These are phyloP conservation scores for Sphaerobolus stellatus DNA, from an alignment of 1,284 basidiomycete species.

Conservation along the genomic window DNA sequence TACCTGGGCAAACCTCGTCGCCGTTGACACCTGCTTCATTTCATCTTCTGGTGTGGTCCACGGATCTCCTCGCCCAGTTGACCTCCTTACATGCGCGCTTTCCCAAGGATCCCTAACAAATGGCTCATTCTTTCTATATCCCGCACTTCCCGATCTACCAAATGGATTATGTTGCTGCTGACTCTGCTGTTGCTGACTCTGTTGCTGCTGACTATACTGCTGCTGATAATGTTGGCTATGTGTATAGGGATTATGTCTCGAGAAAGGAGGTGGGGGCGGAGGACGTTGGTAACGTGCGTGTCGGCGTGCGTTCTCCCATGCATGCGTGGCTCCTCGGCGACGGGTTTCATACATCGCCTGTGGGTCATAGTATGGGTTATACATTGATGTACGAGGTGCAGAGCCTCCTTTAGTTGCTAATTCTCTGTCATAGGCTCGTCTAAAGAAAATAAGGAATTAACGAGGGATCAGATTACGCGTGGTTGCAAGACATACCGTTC, in stretches of 20 bases:
- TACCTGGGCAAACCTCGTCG: conserved; percentile 33
- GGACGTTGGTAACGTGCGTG: conserved; percentile 19
- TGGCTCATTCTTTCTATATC: too few relatives aligned
- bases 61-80: conserved; percentile 18
- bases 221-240: conserved; percentile 10
- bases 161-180: conserved; percentile 5
- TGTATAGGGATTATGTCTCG: conserved; percentile 15
- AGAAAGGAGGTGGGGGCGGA: conserved; percentile 17
- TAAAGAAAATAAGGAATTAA: conserved; percentile 12
- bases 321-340: conserved; percentile 39
- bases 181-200: background rate
- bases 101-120: conserved; percentile 31
- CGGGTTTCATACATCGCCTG: conserved; percentile 28
- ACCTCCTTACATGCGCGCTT: conserved; percentile 28
- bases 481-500: conserved; percentile 36
- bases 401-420: conserved; percentile 14
- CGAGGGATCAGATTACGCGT: background rate
- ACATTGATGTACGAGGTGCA: background rate
- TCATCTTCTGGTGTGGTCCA: conserved; percentile 26
- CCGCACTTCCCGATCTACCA: too few relatives aligned
- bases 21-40: conserved; percentile 25
- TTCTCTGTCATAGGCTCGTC: conserved; percentile 38
- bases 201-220: background rate
- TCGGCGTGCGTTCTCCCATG: conserved; percentile 35
- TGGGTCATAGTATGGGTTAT: conserved; percentile 14